These are phyloP conservation scores for Diplodia scrobiculata DNA, from an alignment of 2,329 filamentous ascomycete genomes.

Conservation along the genomic window DNA sequence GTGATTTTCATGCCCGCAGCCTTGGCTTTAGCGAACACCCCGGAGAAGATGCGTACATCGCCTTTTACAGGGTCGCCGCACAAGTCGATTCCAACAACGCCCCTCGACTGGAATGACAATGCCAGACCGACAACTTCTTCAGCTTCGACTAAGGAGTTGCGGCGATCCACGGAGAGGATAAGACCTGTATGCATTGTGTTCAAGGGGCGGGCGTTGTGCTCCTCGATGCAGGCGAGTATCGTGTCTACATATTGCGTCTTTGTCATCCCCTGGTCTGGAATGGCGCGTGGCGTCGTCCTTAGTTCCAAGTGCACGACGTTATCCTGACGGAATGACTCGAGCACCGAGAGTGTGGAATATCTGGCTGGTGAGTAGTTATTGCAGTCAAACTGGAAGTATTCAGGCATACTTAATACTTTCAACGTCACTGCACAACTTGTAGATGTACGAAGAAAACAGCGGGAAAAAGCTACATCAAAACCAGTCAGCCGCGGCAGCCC, in stretches of 20 bases:
- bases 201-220: slow-evolving; percentile 49
- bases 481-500: not conserved
- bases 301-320: slow-evolving; percentile 78
- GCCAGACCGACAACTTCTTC: slow-evolving; percentile 66
- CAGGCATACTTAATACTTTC: slow-evolving; percentile 62
- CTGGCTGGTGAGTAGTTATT: slow-evolving; percentile 43
- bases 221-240: slow-evolving; percentile 65
- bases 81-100: slow-evolving; percentile 74
- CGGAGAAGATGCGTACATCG: slow-evolving; percentile 61
- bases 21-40: slow-evolving; percentile 62
- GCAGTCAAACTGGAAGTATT: slow-evolving; percentile 21
- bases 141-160: slow-evolving; percentile 62
- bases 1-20: slow-evolving; percentile 63
- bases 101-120: slow-evolving; percentile 53
- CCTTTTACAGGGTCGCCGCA: slow-evolving; percentile 73
- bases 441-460: slow-evolving; percentile 77
- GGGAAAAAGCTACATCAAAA: slow-evolving; percentile 64
- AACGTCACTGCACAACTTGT: slow-evolving; percentile 68
- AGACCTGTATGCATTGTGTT: slow-evolving; percentile 62
- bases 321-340: slow-evolving; percentile 62
- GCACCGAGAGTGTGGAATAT: slow-evolving; percentile 65
- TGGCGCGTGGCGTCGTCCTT: slow-evolving; percentile 73
- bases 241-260: slow-evolving; percentile 66
- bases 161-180: slow-evolving; percentile 74
- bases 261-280: slow-evolving; percentile 57